phyloP scores from a whole-genome alignment of 371 early-diverging fungal genomes.

The Syncephalastrum racemosum region DNA sequence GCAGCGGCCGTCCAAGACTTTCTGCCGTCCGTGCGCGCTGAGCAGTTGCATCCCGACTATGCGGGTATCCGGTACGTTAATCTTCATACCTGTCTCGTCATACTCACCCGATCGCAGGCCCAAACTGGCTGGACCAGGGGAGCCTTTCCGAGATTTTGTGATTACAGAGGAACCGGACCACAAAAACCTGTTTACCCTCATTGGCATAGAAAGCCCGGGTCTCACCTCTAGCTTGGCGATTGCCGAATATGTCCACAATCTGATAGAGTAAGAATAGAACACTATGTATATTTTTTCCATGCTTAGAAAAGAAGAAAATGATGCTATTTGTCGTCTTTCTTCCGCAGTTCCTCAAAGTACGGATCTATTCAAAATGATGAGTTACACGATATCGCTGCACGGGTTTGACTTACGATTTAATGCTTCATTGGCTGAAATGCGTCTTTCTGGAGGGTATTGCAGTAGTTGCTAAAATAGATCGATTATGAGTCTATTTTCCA shows the following conservation, averaged over 20 bases:
- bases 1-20: conserved; percentile 61
- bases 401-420: conserved; percentile 54
- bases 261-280: conserved; percentile 14
- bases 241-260: conserved; percentile 63
- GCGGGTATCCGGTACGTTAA: conserved; percentile 70
- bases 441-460: conserved; percentile 74
- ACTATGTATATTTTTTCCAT: not conserved
- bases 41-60: conserved; percentile 72
- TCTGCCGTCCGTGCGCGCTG: conserved; percentile 55
- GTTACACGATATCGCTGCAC: not conserved
- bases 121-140: conserved; percentile 76
- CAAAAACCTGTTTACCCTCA: conserved; percentile 70
- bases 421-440: conserved; percentile 74
- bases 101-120: conserved; percentile 53
- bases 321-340: conserved; percentile 25
- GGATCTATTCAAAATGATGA: conserved; percentile 31
- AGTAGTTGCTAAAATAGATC: conserved; percentile 47
- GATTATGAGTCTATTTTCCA: not conserved
- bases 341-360: conserved; percentile 52
- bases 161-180: conserved; percentile 58
- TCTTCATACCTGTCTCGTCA: not conserved
- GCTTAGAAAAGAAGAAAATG: no score
- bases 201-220: conserved; percentile 92
- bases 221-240: conserved; percentile 86
- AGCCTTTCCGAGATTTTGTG: conserved; percentile 76